Base-by-base conservation (phyloP, 2,329 filamentous ascomycete species). In the Talaromyces atroroseus region DNA sequence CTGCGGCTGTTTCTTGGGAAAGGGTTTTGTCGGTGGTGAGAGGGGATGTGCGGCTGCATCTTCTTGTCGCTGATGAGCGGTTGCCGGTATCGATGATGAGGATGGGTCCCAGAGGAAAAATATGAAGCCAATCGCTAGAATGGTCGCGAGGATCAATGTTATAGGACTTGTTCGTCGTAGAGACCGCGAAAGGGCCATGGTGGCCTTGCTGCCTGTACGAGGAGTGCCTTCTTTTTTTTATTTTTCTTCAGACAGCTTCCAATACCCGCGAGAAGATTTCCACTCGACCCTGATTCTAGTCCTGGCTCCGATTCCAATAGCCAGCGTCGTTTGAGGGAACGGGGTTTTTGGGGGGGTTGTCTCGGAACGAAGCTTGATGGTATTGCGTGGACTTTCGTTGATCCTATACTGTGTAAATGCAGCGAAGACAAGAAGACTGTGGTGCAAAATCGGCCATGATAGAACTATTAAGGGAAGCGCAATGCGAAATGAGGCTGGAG, bases 111-210 rank as follows among this genome's bases (percentile, higher is more conserved):
- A 68, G 62, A 87, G 71, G 68, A 87, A 85, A 77, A 82, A 74
- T 71, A 90, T 71, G 74, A 88, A 83, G 75, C 88, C 83, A 68
- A 94, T 80, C 71, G 85, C 85, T 58, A 94, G 81, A 57, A 89
- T 75, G 63, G 77, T 80, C 65, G 89, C 89, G 63, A 95, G 79
- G 63, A 87, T 71, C 61, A 92, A 77, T 54, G 88, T 92, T 68
- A 88, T 80, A 61, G 89, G 87, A 74, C 85, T 94, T 70, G 87
- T 84, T 76, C 88, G 88, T 76, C 89, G 89, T 69, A 92, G 82
- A 61, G 80, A 78, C 75, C 89, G 88, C 68, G 80, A 69, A 64
- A 80, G 74, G 65, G 80, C 80, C 82, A 85, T 83, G 56, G 12
- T 58, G 51, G 56, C 56, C 56, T 44, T 32, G 34, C 46, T 50